Conservation (phyloP, 2,329 filamentous ascomycete genomes). For the Claviceps sp. region DNA sequence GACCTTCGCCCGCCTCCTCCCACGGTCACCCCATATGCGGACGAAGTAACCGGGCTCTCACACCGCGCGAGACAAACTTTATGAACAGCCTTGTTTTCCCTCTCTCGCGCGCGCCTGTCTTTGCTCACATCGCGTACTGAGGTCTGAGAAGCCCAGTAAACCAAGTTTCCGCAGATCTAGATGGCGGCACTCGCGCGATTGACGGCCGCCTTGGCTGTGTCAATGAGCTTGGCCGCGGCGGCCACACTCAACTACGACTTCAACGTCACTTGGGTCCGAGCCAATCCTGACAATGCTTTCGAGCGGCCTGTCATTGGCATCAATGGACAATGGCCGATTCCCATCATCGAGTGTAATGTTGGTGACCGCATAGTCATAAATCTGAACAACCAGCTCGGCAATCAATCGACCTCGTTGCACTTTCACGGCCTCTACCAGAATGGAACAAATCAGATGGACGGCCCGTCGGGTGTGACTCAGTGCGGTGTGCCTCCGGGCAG, state of each 20-base stretch:
- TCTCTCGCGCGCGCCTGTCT: neutral
- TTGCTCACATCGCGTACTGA: neutral
- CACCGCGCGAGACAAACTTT: neutral
- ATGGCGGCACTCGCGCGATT: slow-evolving; percentile 9
- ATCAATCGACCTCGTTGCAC: slow-evolving; percentile 49
- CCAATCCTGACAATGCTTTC: slow-evolving; percentile 56
- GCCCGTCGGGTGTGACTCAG: slow-evolving; percentile 51
- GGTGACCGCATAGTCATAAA: slow-evolving; percentile 50
- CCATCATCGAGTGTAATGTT: slow-evolving; percentile 46
- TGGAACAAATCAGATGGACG: slow-evolving; percentile 58
- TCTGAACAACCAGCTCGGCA: slow-evolving; percentile 44
- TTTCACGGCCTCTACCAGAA: slow-evolving; percentile 64
- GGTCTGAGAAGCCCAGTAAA: neutral
- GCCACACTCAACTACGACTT: slow-evolving; percentile 48
- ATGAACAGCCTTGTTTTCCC: neutral
- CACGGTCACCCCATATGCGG: neutral
- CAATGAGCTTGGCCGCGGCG: slow-evolving; percentile 12
- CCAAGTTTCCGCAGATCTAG: neutral
- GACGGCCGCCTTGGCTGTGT: slow-evolving; percentile 8
- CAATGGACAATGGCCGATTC: slow-evolving; percentile 64
- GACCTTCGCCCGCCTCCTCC: neutral
- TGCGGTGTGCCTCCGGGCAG: slow-evolving; percentile 50
- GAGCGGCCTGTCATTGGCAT: slow-evolving; percentile 60
- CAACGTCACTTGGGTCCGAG: slow-evolving; percentile 56
- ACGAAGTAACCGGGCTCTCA: neutral